Conservation (phyloP, 2,329 filamentous ascomycete genomes). For the Aspergillus ibericus region DNA sequence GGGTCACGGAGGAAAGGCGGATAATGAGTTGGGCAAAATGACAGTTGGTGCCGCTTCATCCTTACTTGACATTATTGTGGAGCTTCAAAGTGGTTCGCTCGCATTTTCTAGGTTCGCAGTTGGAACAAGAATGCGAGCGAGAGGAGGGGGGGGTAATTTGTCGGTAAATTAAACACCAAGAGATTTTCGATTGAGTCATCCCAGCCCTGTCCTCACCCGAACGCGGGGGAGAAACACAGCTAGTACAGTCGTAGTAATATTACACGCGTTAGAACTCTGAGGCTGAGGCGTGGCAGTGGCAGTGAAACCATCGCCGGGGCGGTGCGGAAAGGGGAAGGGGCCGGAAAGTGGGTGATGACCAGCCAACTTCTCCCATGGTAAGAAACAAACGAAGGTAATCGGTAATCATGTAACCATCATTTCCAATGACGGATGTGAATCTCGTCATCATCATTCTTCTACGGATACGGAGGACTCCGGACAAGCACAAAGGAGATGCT, state of each 20-base stretch:
- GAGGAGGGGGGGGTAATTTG: not conserved
- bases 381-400: not conserved
- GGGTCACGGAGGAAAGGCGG: not conserved
- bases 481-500: not conserved
- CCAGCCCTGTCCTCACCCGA: constrained; percentile 3
- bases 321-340: constrained; percentile 26
- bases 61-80: constrained; percentile 15
- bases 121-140: constrained; percentile 1
- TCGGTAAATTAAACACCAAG: constrained; percentile 1
- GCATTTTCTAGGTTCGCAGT: constrained; percentile 6
- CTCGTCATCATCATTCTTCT: not conserved
- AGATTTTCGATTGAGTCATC: constrained; percentile 6
- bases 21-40: constrained; percentile 3
- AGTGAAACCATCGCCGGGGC: constrained; percentile 29
- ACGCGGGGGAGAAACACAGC: constrained; percentile 15
- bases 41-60: constrained; percentile 14
- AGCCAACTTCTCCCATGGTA: not conserved
- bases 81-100: constrained; percentile 4
- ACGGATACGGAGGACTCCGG: not conserved
- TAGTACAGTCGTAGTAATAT: constrained; percentile 18
- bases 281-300: constrained; percentile 30
- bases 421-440: not conserved
- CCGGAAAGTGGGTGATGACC: constrained; percentile 13
- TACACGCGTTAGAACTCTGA: constrained; percentile 21
- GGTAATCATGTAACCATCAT: too few relatives aligned